Evolutionary conservation across 192 early-diverging fungal species (phyloP).

Genomic region (Coemansia sp.): DNA sequence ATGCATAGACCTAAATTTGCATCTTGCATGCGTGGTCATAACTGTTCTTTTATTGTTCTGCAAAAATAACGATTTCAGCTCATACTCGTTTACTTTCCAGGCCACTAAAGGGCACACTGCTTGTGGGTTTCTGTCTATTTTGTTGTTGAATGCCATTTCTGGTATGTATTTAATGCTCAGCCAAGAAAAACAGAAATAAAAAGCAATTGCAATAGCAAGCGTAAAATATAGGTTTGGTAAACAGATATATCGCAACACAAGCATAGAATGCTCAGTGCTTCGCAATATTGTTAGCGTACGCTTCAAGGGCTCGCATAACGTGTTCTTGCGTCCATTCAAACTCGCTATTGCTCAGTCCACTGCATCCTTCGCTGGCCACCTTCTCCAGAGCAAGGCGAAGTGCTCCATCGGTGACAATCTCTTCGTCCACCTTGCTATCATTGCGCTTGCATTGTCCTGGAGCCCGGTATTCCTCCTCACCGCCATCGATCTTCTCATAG

Average conservation of each 20-base stretch:
- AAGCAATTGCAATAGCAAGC: background rate
- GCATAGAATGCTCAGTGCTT: background rate
- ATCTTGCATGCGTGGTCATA: background rate
- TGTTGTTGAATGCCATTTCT: background rate
- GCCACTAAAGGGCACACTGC: background rate
- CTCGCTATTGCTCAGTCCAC: slow-evolving; percentile 2
- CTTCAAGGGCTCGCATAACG: slow-evolving; percentile 34
- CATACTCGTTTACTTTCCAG: background rate
- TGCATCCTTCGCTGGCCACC: slow-evolving; percentile 20
- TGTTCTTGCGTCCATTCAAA: slow-evolving; percentile 50
- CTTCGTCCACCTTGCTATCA: slow-evolving; percentile 41
- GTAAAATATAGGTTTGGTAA: too few relatives aligned
- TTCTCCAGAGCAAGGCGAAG: slow-evolving; percentile 32
- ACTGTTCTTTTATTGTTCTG: background rate
- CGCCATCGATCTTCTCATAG: background rate
- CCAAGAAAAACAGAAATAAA: background rate
- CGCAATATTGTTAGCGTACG: slow-evolving; percentile 22
- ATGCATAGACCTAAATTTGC: slow-evolving; percentile 9
- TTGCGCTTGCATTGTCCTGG: slow-evolving; percentile 10
- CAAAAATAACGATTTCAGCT: background rate
- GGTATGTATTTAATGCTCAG: background rate
- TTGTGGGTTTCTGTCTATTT: background rate
- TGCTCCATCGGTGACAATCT: slow-evolving; percentile 11
- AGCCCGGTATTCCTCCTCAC: background rate
- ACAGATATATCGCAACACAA: background rate